phyloP scores from a whole-genome alignment of 2,329 filamentous ascomycete species.

The Fusarium abutilonis region DNA sequence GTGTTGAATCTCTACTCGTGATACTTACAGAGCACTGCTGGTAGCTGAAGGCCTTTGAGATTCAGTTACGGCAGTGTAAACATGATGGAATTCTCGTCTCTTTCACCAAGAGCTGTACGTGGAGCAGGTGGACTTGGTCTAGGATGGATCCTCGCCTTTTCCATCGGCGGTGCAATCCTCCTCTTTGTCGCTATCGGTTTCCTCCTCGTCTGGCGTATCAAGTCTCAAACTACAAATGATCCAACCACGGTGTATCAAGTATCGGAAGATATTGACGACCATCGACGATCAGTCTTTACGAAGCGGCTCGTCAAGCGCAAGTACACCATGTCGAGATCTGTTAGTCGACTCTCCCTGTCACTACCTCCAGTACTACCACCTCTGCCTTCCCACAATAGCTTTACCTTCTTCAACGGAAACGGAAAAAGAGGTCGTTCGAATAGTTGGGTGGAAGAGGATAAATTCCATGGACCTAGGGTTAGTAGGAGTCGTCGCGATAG shows the following conservation, averaged over 20 bases:
- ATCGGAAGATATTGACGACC: conserved; percentile 34
- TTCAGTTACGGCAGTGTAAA: conserved; percentile 25
- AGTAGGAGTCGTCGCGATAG: conserved; percentile 45
- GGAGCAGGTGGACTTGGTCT: conserved; percentile 44
- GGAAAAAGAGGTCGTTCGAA: conserved; percentile 41
- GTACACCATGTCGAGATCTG: conserved; percentile 40
- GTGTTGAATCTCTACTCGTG: conserved; percentile 4
- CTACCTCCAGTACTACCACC: conserved; percentile 48
- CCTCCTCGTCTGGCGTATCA: conserved; percentile 54
- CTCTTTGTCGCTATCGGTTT: conserved; percentile 57
- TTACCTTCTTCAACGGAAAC: conserved; percentile 45
- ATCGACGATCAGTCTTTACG: conserved; percentile 34
- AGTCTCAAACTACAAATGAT: conserved; percentile 32
- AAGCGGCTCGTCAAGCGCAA: conserved; percentile 49
- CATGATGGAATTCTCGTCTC: conserved; percentile 19
- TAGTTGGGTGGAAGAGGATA: conserved; percentile 63
- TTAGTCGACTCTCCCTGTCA: conserved; percentile 47
- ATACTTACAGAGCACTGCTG: conserved; percentile 21
- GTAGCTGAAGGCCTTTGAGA: conserved; percentile 9
- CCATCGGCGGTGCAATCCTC: conserved; percentile 58
- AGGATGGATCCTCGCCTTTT: conserved; percentile 57
- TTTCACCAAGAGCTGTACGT: conserved; percentile 16
- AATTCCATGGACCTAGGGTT: conserved; percentile 59
- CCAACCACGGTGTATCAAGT: conserved; percentile 47
- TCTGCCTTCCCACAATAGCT: conserved; percentile 48